Conservation (phyloP, 768 basidiomycete species). For the Termitomyces sp. region DNA sequence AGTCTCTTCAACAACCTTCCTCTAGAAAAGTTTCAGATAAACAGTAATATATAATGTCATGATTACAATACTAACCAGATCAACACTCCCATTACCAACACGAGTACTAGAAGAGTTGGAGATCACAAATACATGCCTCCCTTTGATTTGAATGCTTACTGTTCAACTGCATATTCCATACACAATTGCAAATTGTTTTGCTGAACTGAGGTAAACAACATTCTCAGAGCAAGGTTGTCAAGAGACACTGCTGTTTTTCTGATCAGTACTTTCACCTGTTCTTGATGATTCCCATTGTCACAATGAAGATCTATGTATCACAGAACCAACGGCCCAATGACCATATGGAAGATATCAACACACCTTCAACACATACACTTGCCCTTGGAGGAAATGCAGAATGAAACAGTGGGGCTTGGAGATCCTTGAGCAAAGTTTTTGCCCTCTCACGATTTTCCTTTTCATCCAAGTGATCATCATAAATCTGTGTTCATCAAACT, state of each 20-base stretch:
- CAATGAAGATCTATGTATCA: not conserved
- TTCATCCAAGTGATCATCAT: too few species aligned
- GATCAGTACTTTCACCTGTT: not conserved
- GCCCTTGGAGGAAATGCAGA: not conserved
- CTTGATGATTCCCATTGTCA: not conserved
- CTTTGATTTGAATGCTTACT: not conserved
- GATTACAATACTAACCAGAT: not conserved
- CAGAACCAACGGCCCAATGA: not conserved
- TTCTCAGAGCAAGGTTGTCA: not conserved
- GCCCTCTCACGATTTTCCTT: too few species aligned
- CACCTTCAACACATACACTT: not conserved
- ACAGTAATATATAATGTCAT: not conserved
- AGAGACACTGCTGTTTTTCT: not conserved
- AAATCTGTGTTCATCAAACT: too few species aligned
- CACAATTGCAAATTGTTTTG: not conserved
- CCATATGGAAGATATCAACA: not conserved
- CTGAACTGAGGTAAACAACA: not conserved
- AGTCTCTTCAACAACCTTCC: not conserved
- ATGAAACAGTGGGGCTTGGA: not conserved
- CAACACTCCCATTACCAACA: not conserved
- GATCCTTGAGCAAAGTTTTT: too few species aligned
- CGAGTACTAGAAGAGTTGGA: not conserved
- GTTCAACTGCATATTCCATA: constrained; percentile 1
- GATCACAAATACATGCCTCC: not conserved
- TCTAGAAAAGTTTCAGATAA: not conserved